Percentiles rank a stretch among this genome's conserved stretches.
phyloP scores from a whole-genome alignment of 1,139 yeast species.

The Suhomyces wounanorum region DNA sequence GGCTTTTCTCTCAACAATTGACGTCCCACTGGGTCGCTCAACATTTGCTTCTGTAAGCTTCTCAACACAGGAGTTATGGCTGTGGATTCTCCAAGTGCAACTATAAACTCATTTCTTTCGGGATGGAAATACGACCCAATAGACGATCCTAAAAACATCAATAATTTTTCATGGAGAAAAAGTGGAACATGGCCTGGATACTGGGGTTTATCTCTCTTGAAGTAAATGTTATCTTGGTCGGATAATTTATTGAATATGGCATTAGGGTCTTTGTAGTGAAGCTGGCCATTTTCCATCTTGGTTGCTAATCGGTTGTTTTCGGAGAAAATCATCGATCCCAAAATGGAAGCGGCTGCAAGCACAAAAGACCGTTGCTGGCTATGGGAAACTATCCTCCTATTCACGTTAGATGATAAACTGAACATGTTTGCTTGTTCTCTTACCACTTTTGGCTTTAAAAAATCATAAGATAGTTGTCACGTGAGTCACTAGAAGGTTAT shows the following conservation, averaged over 20 bases:
- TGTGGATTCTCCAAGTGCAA: constrained; percentile 93
- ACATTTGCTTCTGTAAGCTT: constrained; percentile 69
- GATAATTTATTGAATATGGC: constrained; percentile 31
- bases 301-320: constrained; percentile 57
- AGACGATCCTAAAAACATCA: constrained; percentile 74
- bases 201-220: constrained; percentile 46
- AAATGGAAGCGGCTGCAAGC: constrained; percentile 20
- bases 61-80: constrained; percentile 71
- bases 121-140: constrained; percentile 86
- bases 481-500: too few relatives aligned
- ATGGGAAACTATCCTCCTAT: not conserved
- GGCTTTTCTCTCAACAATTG: constrained; percentile 78
- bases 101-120: constrained; percentile 74
- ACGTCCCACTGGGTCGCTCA: constrained; percentile 74
- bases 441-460: not conserved
- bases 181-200: constrained; percentile 87
- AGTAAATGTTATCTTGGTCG: constrained; percentile 28
- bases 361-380: constrained; percentile 14
- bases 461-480: constrained; percentile 1
- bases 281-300: constrained; percentile 57
- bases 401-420: not conserved
- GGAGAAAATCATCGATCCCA: constrained; percentile 37
- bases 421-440: constrained; percentile 1
- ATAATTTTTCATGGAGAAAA: constrained; percentile 57
- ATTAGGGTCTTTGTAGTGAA: constrained; percentile 45